phyloP scores from a whole-genome alignment of 2,329 filamentous ascomycete genomes.

The Amphichorda felina region DNA sequence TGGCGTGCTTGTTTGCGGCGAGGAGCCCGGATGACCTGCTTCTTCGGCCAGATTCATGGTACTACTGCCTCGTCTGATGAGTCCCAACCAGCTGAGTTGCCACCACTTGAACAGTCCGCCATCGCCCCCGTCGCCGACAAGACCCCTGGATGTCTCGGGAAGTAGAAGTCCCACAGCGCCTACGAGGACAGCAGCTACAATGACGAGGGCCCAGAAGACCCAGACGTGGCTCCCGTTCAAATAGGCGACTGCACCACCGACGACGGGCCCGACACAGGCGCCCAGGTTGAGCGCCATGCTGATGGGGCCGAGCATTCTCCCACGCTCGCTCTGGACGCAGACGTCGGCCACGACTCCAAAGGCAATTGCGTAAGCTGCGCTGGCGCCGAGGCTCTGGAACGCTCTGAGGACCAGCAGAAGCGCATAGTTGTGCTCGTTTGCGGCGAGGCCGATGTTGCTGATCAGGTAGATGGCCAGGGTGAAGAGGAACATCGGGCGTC shows the following conservation, averaged over 20 bases:
- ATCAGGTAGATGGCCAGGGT: background rate
- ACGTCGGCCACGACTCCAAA: slow-evolving; percentile 3
- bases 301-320: slow-evolving; percentile 1
- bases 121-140: background rate
- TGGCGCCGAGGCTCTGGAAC: slow-evolving; percentile 1
- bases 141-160: background rate
- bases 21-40: background rate
- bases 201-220: slow-evolving; percentile 2
- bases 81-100: background rate
- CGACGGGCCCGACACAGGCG: slow-evolving; percentile 1
- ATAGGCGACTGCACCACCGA: slow-evolving; percentile 2
- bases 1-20: no score
- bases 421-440: slow-evolving; percentile 1
- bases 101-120: background rate
- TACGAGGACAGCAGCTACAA: background rate
- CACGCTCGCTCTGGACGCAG: slow-evolving; percentile 1
- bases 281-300: slow-evolving; percentile 2
- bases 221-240: background rate
- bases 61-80: no score
- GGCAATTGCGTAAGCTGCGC: background rate
- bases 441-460: slow-evolving; percentile 2
- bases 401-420: background rate
- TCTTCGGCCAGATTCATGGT: background rate
- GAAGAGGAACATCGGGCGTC: slow-evolving; percentile 1
- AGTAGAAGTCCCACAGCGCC: background rate